Evolutionary conservation across 2,329 filamentous ascomycete genomes (phyloP), one percentile per base, ranked within the genome.

Genomic region (Arthrobotrys megalospora): DNA sequence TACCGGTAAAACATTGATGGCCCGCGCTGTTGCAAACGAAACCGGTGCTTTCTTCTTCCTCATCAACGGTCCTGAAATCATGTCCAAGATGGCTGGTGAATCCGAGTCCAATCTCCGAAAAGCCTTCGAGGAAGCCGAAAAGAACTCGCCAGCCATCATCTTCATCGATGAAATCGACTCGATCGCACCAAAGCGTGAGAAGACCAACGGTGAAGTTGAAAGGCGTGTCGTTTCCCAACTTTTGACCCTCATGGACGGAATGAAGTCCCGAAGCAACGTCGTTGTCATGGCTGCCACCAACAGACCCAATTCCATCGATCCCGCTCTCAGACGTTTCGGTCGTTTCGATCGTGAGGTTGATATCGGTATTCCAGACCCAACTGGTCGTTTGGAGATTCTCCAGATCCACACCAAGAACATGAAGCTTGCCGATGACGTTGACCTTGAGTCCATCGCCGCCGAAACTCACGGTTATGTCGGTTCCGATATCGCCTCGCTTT

Each of bases 321-420:
- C 96, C 80, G 96, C 96, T 76, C 92, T 99, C 75, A 93, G 95
- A 87, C 95, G 96, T 85, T 98, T 97, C 86, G 96, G 96, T 80
- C 96, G 96, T 86, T 98, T 99, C 88, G 96, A 99, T 85, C 96
- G 96, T 85, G 96, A 98, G 86, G 95, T 99, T 81, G 96, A 99
- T 84, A 97, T 99, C 83, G 94, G 95, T 83, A 97, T 98, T 81
- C 96, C 96, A 67, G 96, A 98, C 87, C 96, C 96, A 64, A 98
- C 95, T 82, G 96, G 96, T 80, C 96, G 96, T 89, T 92, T 99
- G 43, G 96, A 99, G 89, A 98, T 99, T 84, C 91, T 99, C 79
- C 93, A 97, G 86, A 99, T 99, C 82, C 96, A 99, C 89, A 99
- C 96, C 86, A 99, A 99, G 92, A 99, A 99, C 90, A 99, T 99